phyloP scores from a whole-genome alignment of 2,329 filamentous ascomycete species.

The Fusarium dlaminii region DNA sequence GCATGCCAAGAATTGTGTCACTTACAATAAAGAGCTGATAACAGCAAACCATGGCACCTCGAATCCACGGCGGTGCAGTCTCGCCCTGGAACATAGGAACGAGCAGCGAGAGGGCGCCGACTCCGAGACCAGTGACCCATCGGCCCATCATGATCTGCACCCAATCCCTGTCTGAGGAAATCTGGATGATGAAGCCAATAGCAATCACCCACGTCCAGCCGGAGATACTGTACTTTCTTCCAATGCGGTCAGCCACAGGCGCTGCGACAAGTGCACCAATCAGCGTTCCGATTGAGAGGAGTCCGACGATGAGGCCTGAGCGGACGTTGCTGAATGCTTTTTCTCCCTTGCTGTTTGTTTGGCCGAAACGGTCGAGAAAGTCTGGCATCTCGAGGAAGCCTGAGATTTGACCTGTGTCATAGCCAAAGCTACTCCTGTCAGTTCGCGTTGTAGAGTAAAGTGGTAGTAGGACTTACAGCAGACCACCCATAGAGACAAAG shows the following conservation, averaged over 20 bases:
- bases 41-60: slow-evolving; percentile 70
- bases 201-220: slow-evolving; percentile 69
- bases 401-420: slow-evolving; percentile 64
- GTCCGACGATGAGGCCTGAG: slow-evolving; percentile 67
- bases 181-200: slow-evolving; percentile 74
- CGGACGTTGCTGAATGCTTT: slow-evolving; percentile 61
- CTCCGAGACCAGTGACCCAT: slow-evolving; percentile 72
- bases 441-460: neutral
- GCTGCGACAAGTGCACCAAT: slow-evolving; percentile 69
- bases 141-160: slow-evolving; percentile 73
- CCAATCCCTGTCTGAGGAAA: slow-evolving; percentile 65
- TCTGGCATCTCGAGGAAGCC: slow-evolving; percentile 68
- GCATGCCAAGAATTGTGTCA: neutral
- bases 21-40: slow-evolving; percentile 76
- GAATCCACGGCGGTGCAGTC: slow-evolving; percentile 72
- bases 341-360: slow-evolving; percentile 50
- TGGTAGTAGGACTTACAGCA: slow-evolving; percentile 48
- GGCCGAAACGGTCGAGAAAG: slow-evolving; percentile 62
- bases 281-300: slow-evolving; percentile 68
- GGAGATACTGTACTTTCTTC: slow-evolving; percentile 70
- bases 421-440: slow-evolving; percentile 48
- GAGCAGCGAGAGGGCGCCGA: slow-evolving; percentile 71
- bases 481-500: slow-evolving; percentile 57
- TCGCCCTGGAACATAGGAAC: slow-evolving; percentile 82
- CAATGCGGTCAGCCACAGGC: slow-evolving; percentile 71